These are phyloP conservation scores for Ocimum tenuiflorum DNA, from an alignment of 257 asterid genomes.

Conservation along the genomic window DNA sequence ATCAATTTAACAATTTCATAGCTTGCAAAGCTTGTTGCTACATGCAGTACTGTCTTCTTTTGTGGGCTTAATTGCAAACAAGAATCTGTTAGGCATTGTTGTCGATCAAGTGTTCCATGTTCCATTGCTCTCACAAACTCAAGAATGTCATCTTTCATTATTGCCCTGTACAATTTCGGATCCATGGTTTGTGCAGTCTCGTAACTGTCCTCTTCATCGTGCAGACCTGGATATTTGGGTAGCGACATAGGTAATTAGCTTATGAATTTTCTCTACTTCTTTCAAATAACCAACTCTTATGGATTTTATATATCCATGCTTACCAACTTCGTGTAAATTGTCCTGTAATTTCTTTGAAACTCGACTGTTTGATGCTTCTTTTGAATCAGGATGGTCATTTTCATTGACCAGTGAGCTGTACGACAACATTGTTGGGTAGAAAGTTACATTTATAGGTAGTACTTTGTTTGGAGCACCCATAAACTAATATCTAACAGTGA, in stretches of 20 bases:
- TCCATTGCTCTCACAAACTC: constrained; percentile 41
- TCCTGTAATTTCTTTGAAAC: constrained; percentile 22
- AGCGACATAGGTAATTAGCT: constrained; percentile 27
- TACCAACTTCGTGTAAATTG: constrained; percentile 8
- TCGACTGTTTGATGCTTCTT: background rate
- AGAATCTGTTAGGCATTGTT: constrained; percentile 25
- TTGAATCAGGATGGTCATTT: background rate
- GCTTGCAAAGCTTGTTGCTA: constrained; percentile 35
- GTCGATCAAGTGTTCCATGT: constrained; percentile 10
- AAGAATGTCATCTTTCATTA: constrained; percentile 43
- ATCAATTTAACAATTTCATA: constrained; percentile 42
- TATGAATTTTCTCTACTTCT: background rate
- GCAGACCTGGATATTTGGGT: constrained; percentile 25
- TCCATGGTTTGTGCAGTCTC: constrained; percentile 37
- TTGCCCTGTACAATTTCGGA: constrained; percentile 37
- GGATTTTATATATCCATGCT: background rate
- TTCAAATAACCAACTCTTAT: background rate
- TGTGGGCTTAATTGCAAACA: constrained; percentile 44
- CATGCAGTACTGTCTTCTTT: constrained; percentile 43
- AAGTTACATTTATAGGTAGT: background rate
- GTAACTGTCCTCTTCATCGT: constrained; percentile 26
- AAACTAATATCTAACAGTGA: background rate
- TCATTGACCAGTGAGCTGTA: background rate
- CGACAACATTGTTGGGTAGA: background rate
- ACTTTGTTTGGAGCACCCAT: background rate